Evolutionary conservation across 331 rosid genomes (phyloP), one percentile per base, ranked within the genome.

Genomic region (Erythrophleum ivorense): DNA sequence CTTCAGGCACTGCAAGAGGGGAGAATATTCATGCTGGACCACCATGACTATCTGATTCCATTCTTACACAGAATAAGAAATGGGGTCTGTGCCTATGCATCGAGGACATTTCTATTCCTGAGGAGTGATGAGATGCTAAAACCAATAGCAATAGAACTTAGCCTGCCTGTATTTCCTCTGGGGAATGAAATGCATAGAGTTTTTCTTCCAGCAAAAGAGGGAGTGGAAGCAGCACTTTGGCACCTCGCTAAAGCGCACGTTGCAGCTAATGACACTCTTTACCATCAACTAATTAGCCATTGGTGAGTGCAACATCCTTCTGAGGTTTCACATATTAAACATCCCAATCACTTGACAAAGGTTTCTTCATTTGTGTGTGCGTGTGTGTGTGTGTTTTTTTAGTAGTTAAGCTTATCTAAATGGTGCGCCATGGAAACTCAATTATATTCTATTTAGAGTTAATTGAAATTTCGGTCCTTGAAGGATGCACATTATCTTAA

Each of bases 171-270:
- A 11, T 24, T 52, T 18, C 14, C 31, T 45, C 16, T 10, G 52
- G 79, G 60, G 71, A 40, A 60, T 7, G 91, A 82, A 89, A 33
- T 43, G 54, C 76, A 70, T 1, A 80, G 84, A 50, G 88, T 81
- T 29, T 73, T 85, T 81, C 58, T 79, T 71, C 98, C 95, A 46
- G 86, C 90, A n/a, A 80, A 82, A 73, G 81, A 83, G 33, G 97
- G 90, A 43, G 64, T 48, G 41, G 91, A 90, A 66, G 89, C 91
- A 74, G 93, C 92, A 67, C 68, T 91, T 49, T 94, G 98, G 98
- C 90, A 88, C 13, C 90, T 89, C n/a, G 92, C 97, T 69, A 90
- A 91, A 80, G 80, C 97, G 71, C 98, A 88, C 78, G 98, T 94
- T 72, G 84, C 86, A 36, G 97, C 92, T n/a, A 91, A 91, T 60